Base-by-base conservation (phyloP, 768 basidiomycete species). In the Leccinum longicurvipes region DNA sequence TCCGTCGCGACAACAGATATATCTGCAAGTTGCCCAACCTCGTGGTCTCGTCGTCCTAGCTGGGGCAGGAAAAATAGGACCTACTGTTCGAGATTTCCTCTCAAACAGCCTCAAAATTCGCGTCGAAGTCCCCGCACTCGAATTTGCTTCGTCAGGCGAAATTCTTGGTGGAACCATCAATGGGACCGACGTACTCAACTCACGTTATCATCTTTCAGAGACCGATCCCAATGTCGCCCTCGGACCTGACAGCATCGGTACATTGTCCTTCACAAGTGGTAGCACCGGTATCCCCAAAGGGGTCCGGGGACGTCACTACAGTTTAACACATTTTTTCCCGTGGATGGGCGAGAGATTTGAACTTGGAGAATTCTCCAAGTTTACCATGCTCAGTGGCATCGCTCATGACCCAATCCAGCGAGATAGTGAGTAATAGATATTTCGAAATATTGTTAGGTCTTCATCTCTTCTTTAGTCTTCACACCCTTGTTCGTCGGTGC, bases 371-470 rank as follows among this genome's bases (percentile, higher is more conserved):
- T 73, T 78, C 28, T 92, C 90, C 59, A 91, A 85, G 72, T 99
- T 97, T 67, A 98, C 97, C 0, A 98, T 99, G 97, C 81, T 99
- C 28, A 95, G 93, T 63, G 97, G 97, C 19, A 99, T 99, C 53
- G 97, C 97, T 12, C 97, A 99, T 66, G 97, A 99, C 73, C 97
- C 97, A 10, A 97, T 99, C 62, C 97, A 99, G 69, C 84, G 97
- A 62, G 97, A 99, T 67, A 99, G 95, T 98, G 57, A 76, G 95
- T 80, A 25, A 53, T 14, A 31, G 46, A n/a, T 47, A 45, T 39
- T 23, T 8, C 11, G 5, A n/a, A 25, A 28, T 50, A 3, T 5
- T 14, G n/a, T 8, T 19, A 27, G 17, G n/a, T 21, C 58, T 25
- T 56, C 51, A 58, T 39, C 50, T 62, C 41, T 56, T 42, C 47